phyloP scores from a whole-genome alignment of 108 stramenopile genomes.

The Epithemia pelagica region DNA sequence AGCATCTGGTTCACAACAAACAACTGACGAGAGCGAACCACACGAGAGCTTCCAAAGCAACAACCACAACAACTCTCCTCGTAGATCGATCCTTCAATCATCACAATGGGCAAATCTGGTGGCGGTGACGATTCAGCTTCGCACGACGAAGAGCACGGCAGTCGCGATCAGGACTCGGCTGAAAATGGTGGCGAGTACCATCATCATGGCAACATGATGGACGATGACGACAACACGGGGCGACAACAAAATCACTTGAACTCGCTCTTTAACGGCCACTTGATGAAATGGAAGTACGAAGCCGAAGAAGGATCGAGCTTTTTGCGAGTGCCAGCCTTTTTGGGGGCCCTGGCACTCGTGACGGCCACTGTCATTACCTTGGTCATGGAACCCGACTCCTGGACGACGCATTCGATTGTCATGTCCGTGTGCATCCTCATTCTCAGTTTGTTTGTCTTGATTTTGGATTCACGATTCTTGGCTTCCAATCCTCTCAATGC shows the following conservation, averaged over 20 bases:
- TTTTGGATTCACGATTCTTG: conserved; percentile 39
- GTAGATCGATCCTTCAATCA: too few species aligned
- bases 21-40: too few species aligned
- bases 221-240: not conserved
- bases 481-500: conserved; percentile 18
- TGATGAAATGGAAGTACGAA: conserved; percentile 46
- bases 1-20: too few species aligned
- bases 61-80: too few species aligned
- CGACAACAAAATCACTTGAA: conserved; percentile 13
- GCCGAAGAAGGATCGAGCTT: conserved; percentile 42
- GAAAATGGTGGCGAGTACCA: not conserved
- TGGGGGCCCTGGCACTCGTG: conserved; percentile 15
- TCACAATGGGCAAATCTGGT: too few species aligned
- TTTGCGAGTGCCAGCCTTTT: conserved; percentile 27
- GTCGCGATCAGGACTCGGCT: not conserved
- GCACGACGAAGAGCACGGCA: not conserved
- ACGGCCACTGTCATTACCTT: conserved; percentile 25
- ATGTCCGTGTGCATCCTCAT: conserved; percentile 24
- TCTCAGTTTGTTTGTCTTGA: conserved; percentile 20
- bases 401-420: conserved; percentile 14
- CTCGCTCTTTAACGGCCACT: conserved; percentile 27
- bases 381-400: conserved; percentile 11
- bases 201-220: not conserved
- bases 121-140: not conserved
- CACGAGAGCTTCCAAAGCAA: too few species aligned